Base-by-base conservation (phyloP, 352 stramenopile species). In the Phytopythium delawarense region DNA sequence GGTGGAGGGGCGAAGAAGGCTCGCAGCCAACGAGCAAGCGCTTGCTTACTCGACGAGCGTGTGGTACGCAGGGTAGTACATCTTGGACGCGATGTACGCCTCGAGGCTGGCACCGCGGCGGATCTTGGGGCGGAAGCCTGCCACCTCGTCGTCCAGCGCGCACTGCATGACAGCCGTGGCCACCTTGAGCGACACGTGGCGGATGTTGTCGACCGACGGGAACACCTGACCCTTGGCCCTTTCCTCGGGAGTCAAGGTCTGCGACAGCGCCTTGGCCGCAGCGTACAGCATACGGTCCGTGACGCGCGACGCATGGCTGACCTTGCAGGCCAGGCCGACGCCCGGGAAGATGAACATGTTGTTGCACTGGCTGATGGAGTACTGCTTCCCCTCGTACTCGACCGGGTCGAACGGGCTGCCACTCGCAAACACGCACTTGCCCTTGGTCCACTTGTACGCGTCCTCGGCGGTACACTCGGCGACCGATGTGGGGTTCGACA, bases 281-380 rank as follows among this genome's bases (percentile, higher is more conserved):
- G 96, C 81, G 69, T 98, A 98, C 20, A 99, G 76, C 96, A 99
- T 99, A 65, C 83, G 82, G 72, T 99, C 96, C 28, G 91, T 97
- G 52, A 96, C 84, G 51, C 84, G 81, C 28, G 69, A 78, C 21
- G 83, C 68, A 57, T 89, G 82, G 61, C 85, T 89, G 13, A 98
- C 74, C 5, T 94, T 89, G 21, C 89, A 90, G 21, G 92, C 96
- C 7, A 99, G 83, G 39, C 96, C 96, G 48, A 99, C 75, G 48
- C 91, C 97, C 35, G 97, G 96, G 80, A 99, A 99, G 66, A 99
- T 96, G 72, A 98, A 99, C 87, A 98, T 96, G 74, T 98, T 98
- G 87, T 98, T 98, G 71, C 88, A 93, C 74, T 98, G 92, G 63
- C 82, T 92, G 66, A 92, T 77, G 30, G 72, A 67, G 72, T 94